Evolutionary conservation across 495 filamentous ascomycete genomes (phyloP).

Genomic region (Glonium stellatum): DNA sequence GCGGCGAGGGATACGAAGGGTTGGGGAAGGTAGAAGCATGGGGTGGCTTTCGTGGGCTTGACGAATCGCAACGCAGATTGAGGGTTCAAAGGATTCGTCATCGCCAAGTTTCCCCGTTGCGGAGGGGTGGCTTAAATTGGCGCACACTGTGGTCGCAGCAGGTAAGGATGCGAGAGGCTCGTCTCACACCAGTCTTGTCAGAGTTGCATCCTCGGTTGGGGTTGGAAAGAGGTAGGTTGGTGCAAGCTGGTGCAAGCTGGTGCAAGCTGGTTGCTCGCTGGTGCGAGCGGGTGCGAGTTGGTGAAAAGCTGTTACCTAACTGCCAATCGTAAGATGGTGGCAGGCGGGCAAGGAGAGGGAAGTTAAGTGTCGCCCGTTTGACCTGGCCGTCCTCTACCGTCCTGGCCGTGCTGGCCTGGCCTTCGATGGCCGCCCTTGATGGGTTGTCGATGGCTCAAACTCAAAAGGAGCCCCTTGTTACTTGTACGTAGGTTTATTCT

Average conservation of each 20-base stretch:
- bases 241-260: background rate
- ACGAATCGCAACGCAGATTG: too few relatives aligned
- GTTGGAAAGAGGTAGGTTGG: background rate
- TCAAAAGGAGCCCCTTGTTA: too few relatives aligned
- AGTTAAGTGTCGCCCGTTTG: too few relatives aligned
- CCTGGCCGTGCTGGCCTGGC: too few relatives aligned
- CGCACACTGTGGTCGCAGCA: background rate
- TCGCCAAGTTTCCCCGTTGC: background rate
- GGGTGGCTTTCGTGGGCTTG: too few relatives aligned
- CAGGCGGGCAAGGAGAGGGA: too few relatives aligned
- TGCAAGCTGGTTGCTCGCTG: background rate
- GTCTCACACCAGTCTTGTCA: background rate
- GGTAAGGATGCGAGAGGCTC: background rate
- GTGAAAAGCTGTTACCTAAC: background rate
- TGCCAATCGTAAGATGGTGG: background rate
- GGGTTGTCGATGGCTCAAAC: too few relatives aligned
- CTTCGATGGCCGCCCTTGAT: too few relatives aligned
- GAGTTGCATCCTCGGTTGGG: background rate
- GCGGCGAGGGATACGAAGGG: too few relatives aligned
- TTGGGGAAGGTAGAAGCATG: too few relatives aligned
- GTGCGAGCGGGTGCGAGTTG: background rate
- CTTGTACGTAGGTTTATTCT: background rate
- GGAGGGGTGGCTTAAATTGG: background rate
- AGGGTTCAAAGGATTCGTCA: background rate
- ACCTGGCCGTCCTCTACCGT: too few relatives aligned